A percentile compares a stretch with the other conserved stretches of the same genome.
These are phyloP conservation scores for Ilyonectria robusta DNA, from an alignment of 2,329 filamentous ascomycete genomes.

Conservation along the genomic window DNA sequence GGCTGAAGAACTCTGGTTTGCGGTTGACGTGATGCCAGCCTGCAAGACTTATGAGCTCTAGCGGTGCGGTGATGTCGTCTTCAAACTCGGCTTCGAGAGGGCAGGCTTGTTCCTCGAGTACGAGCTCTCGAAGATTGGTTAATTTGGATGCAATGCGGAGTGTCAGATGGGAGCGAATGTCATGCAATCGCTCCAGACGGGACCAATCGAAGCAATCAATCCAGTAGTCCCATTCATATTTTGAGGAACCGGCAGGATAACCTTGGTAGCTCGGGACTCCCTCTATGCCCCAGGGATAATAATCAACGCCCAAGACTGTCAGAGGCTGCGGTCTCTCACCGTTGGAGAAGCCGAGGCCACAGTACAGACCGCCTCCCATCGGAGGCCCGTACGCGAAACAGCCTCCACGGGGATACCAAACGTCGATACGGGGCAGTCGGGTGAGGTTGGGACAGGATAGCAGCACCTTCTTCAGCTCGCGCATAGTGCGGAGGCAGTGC, in stretches of 20 bases:
- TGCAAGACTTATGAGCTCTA: slow-evolving; percentile 21
- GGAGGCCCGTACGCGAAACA: slow-evolving; percentile 2
- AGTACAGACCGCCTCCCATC: not conserved
- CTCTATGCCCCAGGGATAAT: slow-evolving; percentile 24
- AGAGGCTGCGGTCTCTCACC: slow-evolving; percentile 22
- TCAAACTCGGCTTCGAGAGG: not conserved
- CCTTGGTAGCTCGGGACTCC: not conserved
- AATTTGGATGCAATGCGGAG: slow-evolving; percentile 8
- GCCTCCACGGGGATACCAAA: slow-evolving; percentile 18
- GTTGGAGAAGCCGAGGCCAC: slow-evolving; percentile 13
- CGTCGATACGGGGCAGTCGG: slow-evolving; percentile 10
- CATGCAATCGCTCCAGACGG: slow-evolving; percentile 13
- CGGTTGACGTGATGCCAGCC: slow-evolving; percentile 2
- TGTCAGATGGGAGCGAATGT: not conserved
- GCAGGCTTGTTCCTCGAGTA: not conserved
- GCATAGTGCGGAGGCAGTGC: slow-evolving; percentile 22
- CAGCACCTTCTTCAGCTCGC: slow-evolving; percentile 17
- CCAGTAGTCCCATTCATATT: slow-evolving; percentile 19
- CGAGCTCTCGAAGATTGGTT: slow-evolving; percentile 20
- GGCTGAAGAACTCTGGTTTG: not conserved
- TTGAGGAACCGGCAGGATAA: slow-evolving; percentile 2
- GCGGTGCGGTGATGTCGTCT: slow-evolving; percentile 6
- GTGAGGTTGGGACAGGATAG: slow-evolving; percentile 29
- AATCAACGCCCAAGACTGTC: slow-evolving; percentile 18
- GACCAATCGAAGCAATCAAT: slow-evolving; percentile 27